A percentile compares a stretch with the other conserved stretches of the same genome.
Conservation (phyloP, 768 basidiomycete genomes). For the Amanita subjunquillea region DNA sequence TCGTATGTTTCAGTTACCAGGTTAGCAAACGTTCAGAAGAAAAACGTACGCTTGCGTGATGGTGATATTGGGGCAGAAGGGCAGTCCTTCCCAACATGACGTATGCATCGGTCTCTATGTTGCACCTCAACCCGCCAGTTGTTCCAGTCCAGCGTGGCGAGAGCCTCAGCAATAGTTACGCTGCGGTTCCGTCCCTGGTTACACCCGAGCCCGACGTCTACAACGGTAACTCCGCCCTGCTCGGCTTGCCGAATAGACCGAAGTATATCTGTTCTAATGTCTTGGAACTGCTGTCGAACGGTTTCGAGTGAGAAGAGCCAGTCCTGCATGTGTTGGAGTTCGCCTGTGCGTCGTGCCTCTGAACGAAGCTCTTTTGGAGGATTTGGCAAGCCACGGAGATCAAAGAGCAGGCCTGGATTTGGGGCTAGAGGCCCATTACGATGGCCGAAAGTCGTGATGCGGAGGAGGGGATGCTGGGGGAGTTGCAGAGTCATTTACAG, state of each 20-base stretch:
- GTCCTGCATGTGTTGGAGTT: slow-evolving; percentile 1
- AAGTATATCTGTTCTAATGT: neutral
- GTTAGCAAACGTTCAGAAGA: neutral
- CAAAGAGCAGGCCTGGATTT: neutral
- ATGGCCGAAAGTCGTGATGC: slow-evolving; percentile 2
- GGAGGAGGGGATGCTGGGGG: neutral
- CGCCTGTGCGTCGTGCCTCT: neutral
- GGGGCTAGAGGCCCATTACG: neutral
- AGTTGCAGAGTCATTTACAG: neutral
- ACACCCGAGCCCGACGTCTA: slow-evolving; percentile 1
- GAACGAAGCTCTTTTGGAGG: slow-evolving; percentile 3
- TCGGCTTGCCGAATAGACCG: neutral
- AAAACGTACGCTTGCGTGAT: neutral
- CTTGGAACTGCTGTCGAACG: neutral
- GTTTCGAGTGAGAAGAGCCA: slow-evolving; percentile 1
- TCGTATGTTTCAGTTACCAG: neutral
- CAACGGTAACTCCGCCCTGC: neutral
- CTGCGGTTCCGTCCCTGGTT: slow-evolving; percentile 2
- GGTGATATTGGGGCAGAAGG: neutral
- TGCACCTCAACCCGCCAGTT: neutral
- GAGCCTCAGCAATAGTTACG: slow-evolving; percentile 4
- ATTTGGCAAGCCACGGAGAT: slow-evolving; percentile 2
- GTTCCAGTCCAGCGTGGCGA: neutral
- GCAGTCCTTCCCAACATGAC: slow-evolving; percentile 1
- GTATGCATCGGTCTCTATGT: neutral